Evolutionary conservation across 768 basidiomycete species (phyloP).

Genomic region (Rhodosporidiobolus sp.): DNA sequence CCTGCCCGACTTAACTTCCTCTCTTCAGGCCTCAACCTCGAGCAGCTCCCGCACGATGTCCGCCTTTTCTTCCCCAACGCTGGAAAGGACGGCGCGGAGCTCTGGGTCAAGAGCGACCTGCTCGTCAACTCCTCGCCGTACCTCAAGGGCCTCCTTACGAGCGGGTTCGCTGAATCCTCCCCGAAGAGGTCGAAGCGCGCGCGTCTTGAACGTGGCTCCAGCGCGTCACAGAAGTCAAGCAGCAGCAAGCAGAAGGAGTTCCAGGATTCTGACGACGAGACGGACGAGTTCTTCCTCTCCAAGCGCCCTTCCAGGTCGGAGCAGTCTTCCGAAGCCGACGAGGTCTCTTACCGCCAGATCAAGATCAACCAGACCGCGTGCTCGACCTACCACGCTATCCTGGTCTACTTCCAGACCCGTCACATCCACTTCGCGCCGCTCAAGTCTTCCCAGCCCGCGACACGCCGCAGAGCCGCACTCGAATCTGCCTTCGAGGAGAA

Average conservation of each 20-base stretch:
- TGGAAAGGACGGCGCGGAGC: not conserved
- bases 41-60: not conserved
- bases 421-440: not conserved
- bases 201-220: not conserved
- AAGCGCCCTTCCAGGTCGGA: not conserved
- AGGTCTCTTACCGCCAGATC: slow-evolving; percentile 6
- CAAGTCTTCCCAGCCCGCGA: not conserved
- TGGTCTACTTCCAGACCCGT: slow-evolving; percentile 4
- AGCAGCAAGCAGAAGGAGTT: not conserved
- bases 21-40: too few relatives aligned
- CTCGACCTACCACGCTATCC: slow-evolving; percentile 14
- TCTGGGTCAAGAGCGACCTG: slow-evolving; percentile 60
- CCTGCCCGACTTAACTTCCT: too few relatives aligned
- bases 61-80: slow-evolving; percentile 8
- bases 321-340: not conserved
- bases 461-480: not conserved
- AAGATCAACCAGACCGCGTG: not conserved
- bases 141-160: slow-evolving; percentile 43
- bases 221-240: too few relatives aligned
- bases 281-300: not conserved
- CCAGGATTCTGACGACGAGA: slow-evolving; percentile 7
- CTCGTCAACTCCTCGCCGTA: slow-evolving; percentile 65
- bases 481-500: too few relatives aligned
- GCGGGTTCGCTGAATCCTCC: not conserved
- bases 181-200: not conserved